Conservation (phyloP, 176 grass and related monocot genomes). For the Triticum aestivum region DNA sequence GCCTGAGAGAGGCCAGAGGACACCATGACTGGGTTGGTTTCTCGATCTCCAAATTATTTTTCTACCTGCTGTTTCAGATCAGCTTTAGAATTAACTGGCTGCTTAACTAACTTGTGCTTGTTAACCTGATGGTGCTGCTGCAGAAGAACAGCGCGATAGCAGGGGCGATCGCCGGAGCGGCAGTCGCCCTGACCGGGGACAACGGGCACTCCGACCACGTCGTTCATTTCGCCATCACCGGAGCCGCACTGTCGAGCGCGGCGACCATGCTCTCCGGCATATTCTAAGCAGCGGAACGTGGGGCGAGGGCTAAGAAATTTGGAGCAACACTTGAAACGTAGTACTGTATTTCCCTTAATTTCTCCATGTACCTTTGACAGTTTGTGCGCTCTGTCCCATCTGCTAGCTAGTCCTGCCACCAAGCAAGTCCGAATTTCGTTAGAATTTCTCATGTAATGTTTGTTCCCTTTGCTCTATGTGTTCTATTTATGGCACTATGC, state of each 20-base stretch:
- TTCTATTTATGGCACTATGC: background rate
- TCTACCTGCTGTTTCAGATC: background rate
- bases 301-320: background rate
- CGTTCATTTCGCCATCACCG: constrained; percentile 79
- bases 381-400: background rate
- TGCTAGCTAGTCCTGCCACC: background rate
- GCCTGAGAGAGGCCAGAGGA: constrained; percentile 76
- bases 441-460: background rate
- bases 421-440: background rate
- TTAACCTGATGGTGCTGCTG: background rate
- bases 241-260: constrained; percentile 65
- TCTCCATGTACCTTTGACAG: background rate
- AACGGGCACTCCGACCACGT: constrained; percentile 58
- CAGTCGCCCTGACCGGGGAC: constrained; percentile 60
- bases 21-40: constrained; percentile 73
- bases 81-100: background rate
- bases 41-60: background rate
- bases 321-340: background rate
- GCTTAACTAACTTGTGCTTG: background rate
- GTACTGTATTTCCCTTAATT: background rate
- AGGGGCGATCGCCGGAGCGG: constrained; percentile 64
- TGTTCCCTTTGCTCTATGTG: background rate
- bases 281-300: constrained; percentile 24
- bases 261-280: constrained; percentile 76
- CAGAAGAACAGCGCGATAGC: constrained; percentile 83